Percentiles rank a stretch among this genome's conserved stretches.
Evolutionary conservation across 495 filamentous ascomycete genomes (phyloP).

Genomic region (Penicillium goetzii): DNA sequence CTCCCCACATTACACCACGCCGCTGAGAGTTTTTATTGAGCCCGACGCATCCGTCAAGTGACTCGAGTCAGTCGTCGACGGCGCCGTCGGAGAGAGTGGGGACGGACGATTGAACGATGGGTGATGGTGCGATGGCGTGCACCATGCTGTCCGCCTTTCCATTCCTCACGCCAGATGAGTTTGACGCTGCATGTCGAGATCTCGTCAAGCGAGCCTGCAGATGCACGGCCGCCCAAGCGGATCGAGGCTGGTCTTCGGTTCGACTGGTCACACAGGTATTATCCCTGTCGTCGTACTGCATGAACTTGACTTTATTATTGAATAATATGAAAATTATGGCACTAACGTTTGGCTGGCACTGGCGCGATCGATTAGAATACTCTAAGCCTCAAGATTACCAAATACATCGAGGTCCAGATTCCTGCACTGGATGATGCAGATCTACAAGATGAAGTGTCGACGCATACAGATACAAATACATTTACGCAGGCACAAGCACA

Average conservation of each 20-base stretch:
- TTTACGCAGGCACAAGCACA: slow-evolving; percentile 8
- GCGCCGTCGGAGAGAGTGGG: slow-evolving; percentile 4
- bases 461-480: background rate
- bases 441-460: slow-evolving; percentile 18
- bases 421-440: slow-evolving; percentile 13
- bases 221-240: slow-evolving; percentile 26
- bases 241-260: slow-evolving; percentile 34
- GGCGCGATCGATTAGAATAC: slow-evolving; percentile 30
- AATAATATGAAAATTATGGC: slow-evolving; percentile 4
- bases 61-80: slow-evolving; percentile 30
- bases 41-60: slow-evolving; percentile 26
- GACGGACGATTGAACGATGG: background rate
- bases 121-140: slow-evolving; percentile 27
- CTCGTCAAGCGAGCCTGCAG: slow-evolving; percentile 56
- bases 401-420: slow-evolving; percentile 28
- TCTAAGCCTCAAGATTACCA: slow-evolving; percentile 43
- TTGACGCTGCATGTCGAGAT: slow-evolving; percentile 61
- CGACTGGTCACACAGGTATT: slow-evolving; percentile 43
- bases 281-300: slow-evolving; percentile 17
- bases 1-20: slow-evolving; percentile 11
- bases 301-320: slow-evolving; percentile 13
- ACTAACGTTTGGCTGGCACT: slow-evolving; percentile 18
- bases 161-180: slow-evolving; percentile 62
- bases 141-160: slow-evolving; percentile 45
- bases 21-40: slow-evolving; percentile 1